Percentiles rank a stretch among this genome's conserved stretches.
phyloP scores from a whole-genome alignment of 129 eudicot genomes.

The Smallanthus sonchifolius region DNA sequence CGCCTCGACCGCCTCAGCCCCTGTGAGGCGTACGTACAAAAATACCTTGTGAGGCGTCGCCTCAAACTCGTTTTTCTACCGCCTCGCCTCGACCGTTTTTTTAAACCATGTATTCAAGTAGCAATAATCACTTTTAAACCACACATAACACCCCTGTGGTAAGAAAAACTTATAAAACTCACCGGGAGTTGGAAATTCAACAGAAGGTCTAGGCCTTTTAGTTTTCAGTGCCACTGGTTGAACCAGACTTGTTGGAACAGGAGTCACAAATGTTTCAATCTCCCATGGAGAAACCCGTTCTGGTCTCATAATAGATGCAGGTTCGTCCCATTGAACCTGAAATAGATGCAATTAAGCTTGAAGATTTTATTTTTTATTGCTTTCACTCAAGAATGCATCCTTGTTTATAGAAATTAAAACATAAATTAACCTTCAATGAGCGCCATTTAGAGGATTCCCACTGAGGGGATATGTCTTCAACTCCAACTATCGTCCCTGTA shows the following conservation, averaged over 20 bases:
- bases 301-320: constrained; percentile 44
- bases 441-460: constrained; percentile 85
- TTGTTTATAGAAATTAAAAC: not conserved
- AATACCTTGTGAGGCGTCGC: too few species aligned
- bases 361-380: not conserved
- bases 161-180: not conserved
- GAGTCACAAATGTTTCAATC: constrained; percentile 43
- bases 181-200: constrained; percentile 16
- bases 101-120: too few species aligned
- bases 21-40: too few species aligned
- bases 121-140: not conserved
- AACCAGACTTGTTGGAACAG: constrained; percentile 32
- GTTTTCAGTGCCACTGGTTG: constrained; percentile 24
- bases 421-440: constrained; percentile 57
- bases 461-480: constrained; percentile 65
- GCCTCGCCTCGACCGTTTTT: too few species aligned
- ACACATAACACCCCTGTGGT: not conserved
- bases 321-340: constrained; percentile 38
- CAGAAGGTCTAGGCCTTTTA: constrained; percentile 28
- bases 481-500: constrained; percentile 73
- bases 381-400: not conserved
- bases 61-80: too few species aligned
- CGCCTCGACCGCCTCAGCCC: too few species aligned
- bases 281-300: constrained; percentile 91
- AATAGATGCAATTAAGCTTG: not conserved